Evolutionary conservation across 2,329 filamentous ascomycete genomes (phyloP), one percentile per base, ranked within the genome.

Genomic region (Didymella pinodella): DNA sequence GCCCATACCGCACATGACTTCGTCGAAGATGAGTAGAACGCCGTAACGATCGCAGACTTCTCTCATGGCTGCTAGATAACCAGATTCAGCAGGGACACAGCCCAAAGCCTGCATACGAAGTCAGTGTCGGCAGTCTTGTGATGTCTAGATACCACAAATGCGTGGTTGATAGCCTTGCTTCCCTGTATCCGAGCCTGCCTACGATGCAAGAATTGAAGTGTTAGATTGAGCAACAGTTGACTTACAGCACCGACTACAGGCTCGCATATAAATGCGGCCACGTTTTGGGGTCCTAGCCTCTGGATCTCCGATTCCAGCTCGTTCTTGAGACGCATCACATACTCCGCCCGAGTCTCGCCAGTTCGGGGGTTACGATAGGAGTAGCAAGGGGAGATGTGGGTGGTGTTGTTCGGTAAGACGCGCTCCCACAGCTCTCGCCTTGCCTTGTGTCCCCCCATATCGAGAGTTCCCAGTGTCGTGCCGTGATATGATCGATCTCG

Each of bases 21-120:
- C 91, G 68, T 95, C 92, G 0, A 94, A 77, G 45, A 94, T 88
- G n/a, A 95, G 80, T 0, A 95, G 83, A 0, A 88, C 86, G 0
- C 89, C 90, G 68, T 94, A 82, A 60, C 85, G 86, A 51, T 89
- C 83, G 72, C 91, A 95, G 1, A 95, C 80, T 2, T 79, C 78
- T 67, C 85, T 84, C 75, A 94, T 86, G 0, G 88, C 89, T 49
- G 81, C 77, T 48, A 93, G 86, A 65, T 95, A 95, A 0, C 90
- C 90, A 0, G 81, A 78, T 0, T 88, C 82, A 0, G 88, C 80
- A 0, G 88, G 83, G 0, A 91, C 86, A 66, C 88, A 92, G 0
- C 90, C 91, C 0, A 92, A 79, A 1, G 89, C 83, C 84, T 86
- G 59, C 34, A 29, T 3, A n/a, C 47, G 7, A 47, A 31, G 63